Conservation (phyloP, 352 stramenopile species). For the Phytophthora pseudosyringae region DNA sequence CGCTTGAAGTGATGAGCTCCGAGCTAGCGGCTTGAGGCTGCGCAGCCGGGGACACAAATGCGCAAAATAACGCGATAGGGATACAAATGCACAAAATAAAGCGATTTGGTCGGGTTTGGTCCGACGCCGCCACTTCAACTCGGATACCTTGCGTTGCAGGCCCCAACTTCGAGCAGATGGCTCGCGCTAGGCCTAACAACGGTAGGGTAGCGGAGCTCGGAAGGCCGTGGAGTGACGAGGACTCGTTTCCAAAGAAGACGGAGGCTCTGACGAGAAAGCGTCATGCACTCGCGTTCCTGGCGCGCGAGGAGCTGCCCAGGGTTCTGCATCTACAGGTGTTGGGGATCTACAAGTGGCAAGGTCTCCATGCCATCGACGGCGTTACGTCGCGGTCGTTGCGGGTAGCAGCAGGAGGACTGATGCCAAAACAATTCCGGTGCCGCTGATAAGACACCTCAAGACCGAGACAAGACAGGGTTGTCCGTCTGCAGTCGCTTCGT, state of each 20-base stretch:
- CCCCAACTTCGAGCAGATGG: conserved; percentile 14
- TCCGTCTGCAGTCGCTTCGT: no score
- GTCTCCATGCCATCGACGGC: no score
- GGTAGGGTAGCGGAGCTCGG: not conserved
- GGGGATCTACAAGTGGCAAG: no score
- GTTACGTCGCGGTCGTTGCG: no score
- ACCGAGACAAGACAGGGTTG: no score
- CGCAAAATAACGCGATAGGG: not conserved
- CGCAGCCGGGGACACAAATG: not conserved
- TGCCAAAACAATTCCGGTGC: no score
- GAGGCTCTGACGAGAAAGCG: conserved; percentile 17
- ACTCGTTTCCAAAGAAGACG: conserved; percentile 13
- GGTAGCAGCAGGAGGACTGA: no score
- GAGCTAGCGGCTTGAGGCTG: conserved; percentile 6
- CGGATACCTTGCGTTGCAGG: conserved; percentile 18
- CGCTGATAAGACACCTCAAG: no score
- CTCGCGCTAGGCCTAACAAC: not conserved
- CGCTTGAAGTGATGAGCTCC: not conserved
- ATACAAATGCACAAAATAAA: not conserved
- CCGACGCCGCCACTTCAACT: conserved; percentile 11
- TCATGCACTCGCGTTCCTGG: conserved; percentile 11
- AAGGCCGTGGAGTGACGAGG: conserved; percentile 20
- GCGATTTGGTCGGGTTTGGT: conserved; percentile 6
- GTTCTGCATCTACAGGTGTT: not conserved
- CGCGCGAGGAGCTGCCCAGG: no score